phyloP scores from a whole-genome alignment of 2,329 filamentous ascomycete genomes.

The Fusarium verrucosum region DNA sequence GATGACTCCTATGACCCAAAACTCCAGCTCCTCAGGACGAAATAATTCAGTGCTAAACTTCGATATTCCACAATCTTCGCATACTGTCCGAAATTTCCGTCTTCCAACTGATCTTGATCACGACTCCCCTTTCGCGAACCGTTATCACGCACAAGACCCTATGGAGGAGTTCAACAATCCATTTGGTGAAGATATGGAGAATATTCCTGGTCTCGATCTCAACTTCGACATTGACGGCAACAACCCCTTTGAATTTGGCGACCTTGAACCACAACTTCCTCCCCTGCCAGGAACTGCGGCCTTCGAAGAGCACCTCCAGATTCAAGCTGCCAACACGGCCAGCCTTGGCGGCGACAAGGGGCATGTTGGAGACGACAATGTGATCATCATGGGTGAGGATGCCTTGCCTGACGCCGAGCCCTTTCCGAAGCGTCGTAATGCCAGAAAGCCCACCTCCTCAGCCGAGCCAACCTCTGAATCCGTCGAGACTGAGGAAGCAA shows the following conservation, averaged over 20 bases:
- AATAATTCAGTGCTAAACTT: slow-evolving; percentile 44
- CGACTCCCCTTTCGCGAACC: slow-evolving; percentile 44
- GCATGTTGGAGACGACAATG: slow-evolving; percentile 45
- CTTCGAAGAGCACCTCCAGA: slow-evolving; percentile 16
- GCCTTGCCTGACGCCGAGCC: slow-evolving; percentile 52
- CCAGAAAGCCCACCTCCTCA: slow-evolving; percentile 22
- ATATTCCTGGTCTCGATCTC: slow-evolving; percentile 55
- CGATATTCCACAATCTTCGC: slow-evolving; percentile 49
- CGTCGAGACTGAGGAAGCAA: slow-evolving; percentile 30
- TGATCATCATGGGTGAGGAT: slow-evolving; percentile 52
- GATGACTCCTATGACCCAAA: slow-evolving; percentile 54
- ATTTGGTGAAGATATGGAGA: slow-evolving; percentile 53
- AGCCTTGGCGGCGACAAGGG: slow-evolving; percentile 5
- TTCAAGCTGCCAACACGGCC: slow-evolving; percentile 21
- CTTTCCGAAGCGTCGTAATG: slow-evolving; percentile 44
- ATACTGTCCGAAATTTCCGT: slow-evolving; percentile 46
- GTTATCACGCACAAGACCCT: slow-evolving; percentile 25
- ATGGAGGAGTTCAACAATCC: slow-evolving; percentile 46
- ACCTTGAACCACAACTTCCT: slow-evolving; percentile 55
- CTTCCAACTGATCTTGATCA: slow-evolving; percentile 50
- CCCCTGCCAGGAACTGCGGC: slow-evolving; percentile 44
- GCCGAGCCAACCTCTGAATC: slow-evolving; percentile 37
- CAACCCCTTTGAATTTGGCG: slow-evolving; percentile 56
- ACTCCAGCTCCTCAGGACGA: slow-evolving; percentile 45
- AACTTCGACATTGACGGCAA: slow-evolving; percentile 64